These are phyloP conservation scores for Pouteria glomerata DNA, from an alignment of 148 eudicot species.

Conservation along the genomic window DNA sequence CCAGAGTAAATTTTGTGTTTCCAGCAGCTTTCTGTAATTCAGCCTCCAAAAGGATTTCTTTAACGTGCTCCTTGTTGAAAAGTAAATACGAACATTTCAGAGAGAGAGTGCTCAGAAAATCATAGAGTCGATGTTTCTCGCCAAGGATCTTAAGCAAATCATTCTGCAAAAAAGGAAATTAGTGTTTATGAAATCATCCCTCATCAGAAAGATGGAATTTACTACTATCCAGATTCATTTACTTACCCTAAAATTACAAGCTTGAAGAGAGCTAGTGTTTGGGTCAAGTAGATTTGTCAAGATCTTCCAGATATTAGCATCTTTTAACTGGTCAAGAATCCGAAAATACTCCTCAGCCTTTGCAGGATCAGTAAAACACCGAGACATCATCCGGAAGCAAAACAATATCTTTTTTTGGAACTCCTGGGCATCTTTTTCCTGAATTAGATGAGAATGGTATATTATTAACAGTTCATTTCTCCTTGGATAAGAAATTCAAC, in stretches of 20 bases:
- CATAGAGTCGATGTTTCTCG: constrained; percentile 71
- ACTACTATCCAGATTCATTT: not conserved
- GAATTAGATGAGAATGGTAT: constrained; percentile 19
- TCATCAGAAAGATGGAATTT: not conserved
- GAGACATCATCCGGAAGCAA: constrained; percentile 77
- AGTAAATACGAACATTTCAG: constrained; percentile 83
- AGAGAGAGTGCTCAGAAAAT: constrained; percentile 67
- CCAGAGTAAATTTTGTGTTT: constrained; percentile 41
- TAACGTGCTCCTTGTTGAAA: constrained; percentile 90
- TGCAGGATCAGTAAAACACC: constrained; percentile 72
- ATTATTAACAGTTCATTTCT: constrained; percentile 4
- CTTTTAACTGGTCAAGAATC: constrained; percentile 88
- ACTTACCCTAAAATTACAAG: constrained; percentile 61
- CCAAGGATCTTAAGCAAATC: constrained; percentile 80
- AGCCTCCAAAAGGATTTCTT: constrained; percentile 64
- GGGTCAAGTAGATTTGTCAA: constrained; percentile 59
- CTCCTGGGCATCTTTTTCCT: constrained; percentile 71
- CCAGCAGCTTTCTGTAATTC: constrained; percentile 57
- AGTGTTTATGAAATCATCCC: not conserved
- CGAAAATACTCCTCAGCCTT: constrained; percentile 80
- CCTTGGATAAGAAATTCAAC: not conserved
- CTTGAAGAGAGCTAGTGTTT: constrained; percentile 52
- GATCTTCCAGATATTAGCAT: constrained; percentile 78
- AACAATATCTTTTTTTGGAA: constrained; percentile 56
- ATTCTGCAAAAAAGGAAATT: constrained; percentile 44